Percentiles rank a stretch among this genome's conserved stretches.
phyloP scores from a whole-genome alignment of 805 yeast genomes.

The Tetrapisispora nanseiensis region DNA sequence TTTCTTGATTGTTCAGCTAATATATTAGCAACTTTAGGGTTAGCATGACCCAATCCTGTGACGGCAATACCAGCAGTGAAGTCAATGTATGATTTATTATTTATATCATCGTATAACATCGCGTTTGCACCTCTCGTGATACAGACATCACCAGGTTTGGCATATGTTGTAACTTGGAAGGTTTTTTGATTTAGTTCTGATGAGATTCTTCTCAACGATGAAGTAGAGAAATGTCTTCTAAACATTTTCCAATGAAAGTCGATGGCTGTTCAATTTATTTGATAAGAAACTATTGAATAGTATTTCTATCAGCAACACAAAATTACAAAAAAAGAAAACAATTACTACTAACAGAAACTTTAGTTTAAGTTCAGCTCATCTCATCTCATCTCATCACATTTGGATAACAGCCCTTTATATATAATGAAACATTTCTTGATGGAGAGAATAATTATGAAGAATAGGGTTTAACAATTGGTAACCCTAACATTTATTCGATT shows the following conservation, averaged over 20 bases:
- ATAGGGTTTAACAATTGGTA: too few relatives aligned
- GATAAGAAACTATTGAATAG: too few relatives aligned
- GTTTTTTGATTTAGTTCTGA: conserved; percentile 10
- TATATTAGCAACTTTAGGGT: conserved; percentile 63
- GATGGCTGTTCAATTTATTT: too few relatives aligned
- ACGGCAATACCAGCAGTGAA: conserved; percentile 97
- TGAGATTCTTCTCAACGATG: conserved; percentile 8
- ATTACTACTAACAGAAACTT: too few relatives aligned
- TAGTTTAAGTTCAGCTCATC: too few relatives aligned
- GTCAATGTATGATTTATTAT: conserved; percentile 71
- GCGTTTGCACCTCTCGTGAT: conserved; percentile 76
- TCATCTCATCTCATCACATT: conserved; percentile 1
- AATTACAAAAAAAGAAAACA: too few relatives aligned
- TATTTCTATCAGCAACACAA: too few relatives aligned
- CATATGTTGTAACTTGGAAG: conserved; percentile 61
- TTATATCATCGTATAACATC: conserved; percentile 63
- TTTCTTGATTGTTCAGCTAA: conserved; percentile 61
- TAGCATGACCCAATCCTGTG: conserved; percentile 84
- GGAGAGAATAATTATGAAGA: background rate
- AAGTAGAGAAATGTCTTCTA: conserved; percentile 13
- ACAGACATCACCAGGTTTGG: conserved; percentile 62
- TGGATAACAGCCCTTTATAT: background rate
- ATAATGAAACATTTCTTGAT: background rate
- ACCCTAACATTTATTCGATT: background rate
- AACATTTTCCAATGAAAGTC: too few relatives aligned